These are phyloP conservation scores for Lupinus albus DNA, from an alignment of 306 rosid genomes.

Conservation along the genomic window DNA sequence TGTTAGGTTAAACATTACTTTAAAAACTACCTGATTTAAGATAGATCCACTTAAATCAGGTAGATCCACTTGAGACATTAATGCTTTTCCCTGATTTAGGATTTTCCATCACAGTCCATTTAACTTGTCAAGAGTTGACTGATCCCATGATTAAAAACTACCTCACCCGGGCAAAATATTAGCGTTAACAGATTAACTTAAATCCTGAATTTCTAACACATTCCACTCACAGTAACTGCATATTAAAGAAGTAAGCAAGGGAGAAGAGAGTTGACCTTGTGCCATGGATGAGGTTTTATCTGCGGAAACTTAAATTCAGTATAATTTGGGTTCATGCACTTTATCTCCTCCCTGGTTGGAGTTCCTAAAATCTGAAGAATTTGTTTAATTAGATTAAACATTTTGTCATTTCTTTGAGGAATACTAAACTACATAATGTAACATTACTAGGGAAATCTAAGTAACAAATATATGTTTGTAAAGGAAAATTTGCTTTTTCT, in stretches of 20 bases:
- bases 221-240: slow-evolving; percentile 29
- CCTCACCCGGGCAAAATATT: slow-evolving; percentile 26
- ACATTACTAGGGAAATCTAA: slow-evolving; percentile 17
- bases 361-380: slow-evolving; percentile 89
- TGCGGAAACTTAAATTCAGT: slow-evolving; percentile 97
- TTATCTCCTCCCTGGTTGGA: slow-evolving; percentile 98
- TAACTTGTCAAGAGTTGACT: no score
- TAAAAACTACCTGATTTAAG: no score
- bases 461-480: slow-evolving; percentile 13
- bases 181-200: slow-evolving; percentile 20
- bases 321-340: slow-evolving; percentile 99
- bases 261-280: slow-evolving; percentile 62
- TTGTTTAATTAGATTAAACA: slow-evolving; percentile 6
- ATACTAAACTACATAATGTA: slow-evolving; percentile 10
- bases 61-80: slow-evolving; percentile 1
- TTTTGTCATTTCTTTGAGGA: background rate
- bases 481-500: slow-evolving; percentile 15
- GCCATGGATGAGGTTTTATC: slow-evolving; percentile 99
- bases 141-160: slow-evolving; percentile 1
- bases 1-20: background rate
- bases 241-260: slow-evolving; percentile 26
- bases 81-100: slow-evolving; percentile 23
- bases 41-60: no score
- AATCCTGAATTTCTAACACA: slow-evolving; percentile 20
- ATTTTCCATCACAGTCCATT: no score